Base-by-base conservation (phyloP, 2,329 filamentous ascomycete species). In the Thelonectria olida region DNA sequence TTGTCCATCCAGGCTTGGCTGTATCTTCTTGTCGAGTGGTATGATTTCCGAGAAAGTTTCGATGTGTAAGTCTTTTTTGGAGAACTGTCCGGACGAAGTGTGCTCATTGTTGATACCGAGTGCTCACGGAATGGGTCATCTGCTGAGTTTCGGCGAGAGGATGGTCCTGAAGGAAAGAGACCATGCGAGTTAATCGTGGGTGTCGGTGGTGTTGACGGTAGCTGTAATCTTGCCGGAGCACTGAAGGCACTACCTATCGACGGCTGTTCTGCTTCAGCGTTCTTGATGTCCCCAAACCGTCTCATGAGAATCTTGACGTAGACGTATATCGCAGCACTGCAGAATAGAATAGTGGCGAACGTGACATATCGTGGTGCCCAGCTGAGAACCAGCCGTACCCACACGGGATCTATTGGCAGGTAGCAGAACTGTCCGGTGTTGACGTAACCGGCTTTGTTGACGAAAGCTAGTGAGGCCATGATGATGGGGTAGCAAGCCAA, bases 281-380 rank as follows among this genome's bases (percentile, higher is more conserved):
- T 57, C 2, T 39, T 58, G 2, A 56, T 62, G 1, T 58, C 49
- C 6, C 74, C 75, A 54, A 82, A 82, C 3, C 78, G 74, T 4
- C 72, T 74, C 70, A 83, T 79, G 31, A 79, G 73, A 10, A 78
- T 74, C 19, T 79, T 76, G 7, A 93, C 87, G 65, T 92, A 90
- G 10, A 86, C 71, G 72, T 93, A 93, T n/a, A 93, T 88, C 7
- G 85, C 85, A 22, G 85, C 78, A 49, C 92, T 92, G 2, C 91
- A 85, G 25, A 81, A 74, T 31, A 92, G 76, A 64, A 94, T 90
- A 23, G 84, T 78, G 8, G 84, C 71, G 65, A 91, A 86, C 52
- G 93, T 88, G 34, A 91, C 66, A 65, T 93, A 93, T 50, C 91
- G 84, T 34, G 91, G 92, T 7, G 91, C 82, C 91, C 92, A 95